phyloP scores from a whole-genome alignment of 2,329 filamentous ascomycete species.

The Alternaria triticina region DNA sequence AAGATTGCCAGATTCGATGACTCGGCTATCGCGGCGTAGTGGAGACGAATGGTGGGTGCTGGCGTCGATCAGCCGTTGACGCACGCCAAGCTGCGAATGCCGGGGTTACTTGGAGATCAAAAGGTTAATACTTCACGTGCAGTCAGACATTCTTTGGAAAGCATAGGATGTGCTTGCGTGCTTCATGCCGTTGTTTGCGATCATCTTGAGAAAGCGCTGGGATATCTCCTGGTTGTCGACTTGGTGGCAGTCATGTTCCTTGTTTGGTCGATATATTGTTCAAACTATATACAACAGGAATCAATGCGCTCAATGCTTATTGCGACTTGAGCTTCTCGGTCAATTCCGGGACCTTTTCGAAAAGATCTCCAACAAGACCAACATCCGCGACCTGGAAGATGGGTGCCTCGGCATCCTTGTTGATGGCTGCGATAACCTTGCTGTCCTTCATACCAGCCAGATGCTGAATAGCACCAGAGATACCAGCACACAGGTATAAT shows the following conservation, averaged over 20 bases:
- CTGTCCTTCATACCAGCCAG: constrained; percentile 99
- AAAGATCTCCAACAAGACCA: constrained; percentile 87
- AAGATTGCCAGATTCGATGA: neutral
- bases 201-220: neutral
- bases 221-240: neutral
- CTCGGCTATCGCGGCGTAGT: constrained; percentile 5
- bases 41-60: constrained; percentile 11
- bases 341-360: constrained; percentile 93
- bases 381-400: constrained; percentile 99
- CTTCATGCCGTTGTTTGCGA: neutral
- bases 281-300: constrained; percentile 16
- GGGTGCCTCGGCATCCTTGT: constrained; percentile 95
- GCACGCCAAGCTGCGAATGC: constrained; percentile 16
- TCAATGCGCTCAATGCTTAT: constrained; percentile 17
- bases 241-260: neutral
- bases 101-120: neutral
- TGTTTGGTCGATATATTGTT: neutral
- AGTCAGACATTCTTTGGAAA: neutral
- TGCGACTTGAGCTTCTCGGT: constrained; percentile 85
- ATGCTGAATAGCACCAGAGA: constrained; percentile 97
- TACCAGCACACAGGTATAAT: constrained; percentile 92
- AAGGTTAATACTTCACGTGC: neutral
- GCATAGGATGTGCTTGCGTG: neutral
- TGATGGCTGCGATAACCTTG: constrained; percentile 98
- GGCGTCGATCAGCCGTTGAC: constrained; percentile 19